Evolutionary conservation across 2,329 filamentous ascomycete species (phyloP).

Genomic region (Trichoderma sp.): DNA sequence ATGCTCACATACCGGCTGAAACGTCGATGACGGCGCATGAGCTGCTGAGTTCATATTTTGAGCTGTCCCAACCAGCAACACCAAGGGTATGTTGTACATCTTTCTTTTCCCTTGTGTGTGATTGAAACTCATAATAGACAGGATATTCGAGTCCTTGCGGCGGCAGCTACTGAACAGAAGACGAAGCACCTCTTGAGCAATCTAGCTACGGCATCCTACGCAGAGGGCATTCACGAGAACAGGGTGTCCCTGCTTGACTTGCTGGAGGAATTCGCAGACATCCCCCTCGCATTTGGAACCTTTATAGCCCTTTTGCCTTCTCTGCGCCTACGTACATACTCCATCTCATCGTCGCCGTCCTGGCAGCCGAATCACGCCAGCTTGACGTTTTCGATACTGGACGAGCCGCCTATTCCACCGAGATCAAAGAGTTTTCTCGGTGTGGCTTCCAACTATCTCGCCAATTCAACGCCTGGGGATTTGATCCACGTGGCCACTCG

Average conservation of each 20-base stretch:
- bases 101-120: not conserved
- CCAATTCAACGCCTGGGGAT: slow-evolving; percentile 45
- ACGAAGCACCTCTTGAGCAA: slow-evolving; percentile 38
- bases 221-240: slow-evolving; percentile 47
- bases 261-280: slow-evolving; percentile 56
- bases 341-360: slow-evolving; percentile 70
- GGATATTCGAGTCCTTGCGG: slow-evolving; percentile 35
- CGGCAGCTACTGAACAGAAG: slow-evolving; percentile 37
- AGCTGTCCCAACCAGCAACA: slow-evolving; percentile 67
- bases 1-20: slow-evolving; percentile 52
- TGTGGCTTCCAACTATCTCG: slow-evolving; percentile 61
- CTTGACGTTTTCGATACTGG: slow-evolving; percentile 65
- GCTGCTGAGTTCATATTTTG: slow-evolving; percentile 66
- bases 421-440: slow-evolving; percentile 46
- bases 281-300: slow-evolving; percentile 57
- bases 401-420: slow-evolving; percentile 51
- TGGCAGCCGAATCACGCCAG: slow-evolving; percentile 55
- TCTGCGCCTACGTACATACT: slow-evolving; percentile 53
- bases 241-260: slow-evolving; percentile 61
- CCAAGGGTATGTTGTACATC: slow-evolving; percentile 51
- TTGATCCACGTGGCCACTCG: slow-evolving; percentile 47
- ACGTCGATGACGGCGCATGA: slow-evolving; percentile 59
- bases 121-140: slow-evolving; percentile 30
- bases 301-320: slow-evolving; percentile 67
- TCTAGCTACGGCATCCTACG: slow-evolving; percentile 43